phyloP scores from a whole-genome alignment of 2,329 filamentous ascomycete genomes.

The Dendrostoma leiphaemia region DNA sequence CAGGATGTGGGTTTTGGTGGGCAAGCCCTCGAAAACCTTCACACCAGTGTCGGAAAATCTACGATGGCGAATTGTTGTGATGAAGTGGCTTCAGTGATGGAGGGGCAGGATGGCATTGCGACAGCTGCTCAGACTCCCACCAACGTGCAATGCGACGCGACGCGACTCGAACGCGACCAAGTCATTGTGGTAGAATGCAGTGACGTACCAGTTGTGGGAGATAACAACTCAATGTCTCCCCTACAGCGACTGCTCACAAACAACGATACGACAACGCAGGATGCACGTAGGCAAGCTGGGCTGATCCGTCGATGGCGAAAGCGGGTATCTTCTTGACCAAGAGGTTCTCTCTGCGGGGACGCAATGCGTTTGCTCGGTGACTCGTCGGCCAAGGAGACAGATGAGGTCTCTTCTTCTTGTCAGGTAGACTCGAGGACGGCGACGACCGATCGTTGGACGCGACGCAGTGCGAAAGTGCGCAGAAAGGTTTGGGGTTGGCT shows the following conservation, averaged over 20 bases:
- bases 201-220: slow-evolving; percentile 70
- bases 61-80: slow-evolving; percentile 6
- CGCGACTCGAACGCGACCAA: slow-evolving; percentile 21
- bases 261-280: slow-evolving; percentile 14
- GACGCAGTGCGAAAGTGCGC: slow-evolving; percentile 11
- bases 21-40: no score
- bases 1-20: no score
- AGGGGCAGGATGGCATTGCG: neutral
- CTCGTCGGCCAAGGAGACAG: slow-evolving; percentile 14
- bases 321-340: slow-evolving; percentile 30
- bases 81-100: neutral
- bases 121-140: slow-evolving; percentile 9
- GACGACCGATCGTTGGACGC: slow-evolving; percentile 18
- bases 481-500: neutral
- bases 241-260: slow-evolving; percentile 46
- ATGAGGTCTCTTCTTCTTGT: slow-evolving; percentile 4
- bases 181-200: slow-evolving; percentile 35
- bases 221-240: slow-evolving; percentile 99
- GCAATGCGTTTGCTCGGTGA: slow-evolving; percentile 20
- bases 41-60: neutral
- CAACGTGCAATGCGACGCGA: slow-evolving; percentile 23
- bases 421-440: slow-evolving; percentile 17
- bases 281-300: slow-evolving; percentile 16
- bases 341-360: slow-evolving; percentile 14
- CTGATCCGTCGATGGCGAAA: slow-evolving; percentile 24